phyloP scores from a whole-genome alignment of 2,329 filamentous ascomycete genomes.

The Stemphylium beticola region DNA sequence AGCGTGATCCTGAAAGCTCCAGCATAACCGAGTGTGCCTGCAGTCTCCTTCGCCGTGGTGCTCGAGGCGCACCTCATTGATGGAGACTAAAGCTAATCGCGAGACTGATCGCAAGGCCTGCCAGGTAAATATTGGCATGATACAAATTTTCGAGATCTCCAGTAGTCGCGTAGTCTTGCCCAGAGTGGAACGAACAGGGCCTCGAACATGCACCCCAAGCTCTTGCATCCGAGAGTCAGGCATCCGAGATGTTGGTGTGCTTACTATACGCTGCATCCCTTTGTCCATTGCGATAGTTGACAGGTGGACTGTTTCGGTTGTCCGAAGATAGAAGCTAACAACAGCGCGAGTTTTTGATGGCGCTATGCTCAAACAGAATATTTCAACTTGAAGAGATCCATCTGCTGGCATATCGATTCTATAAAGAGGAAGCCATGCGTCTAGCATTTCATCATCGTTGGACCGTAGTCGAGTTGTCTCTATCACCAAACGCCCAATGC shows the following conservation, averaged over 20 bases:
- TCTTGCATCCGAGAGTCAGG: conserved; percentile 24
- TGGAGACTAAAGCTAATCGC: background rate
- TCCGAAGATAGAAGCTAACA: conserved; percentile 26
- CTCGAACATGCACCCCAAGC: conserved; percentile 30
- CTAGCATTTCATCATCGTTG: background rate
- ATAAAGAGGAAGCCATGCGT: conserved; percentile 36
- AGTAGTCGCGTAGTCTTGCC: conserved; percentile 4
- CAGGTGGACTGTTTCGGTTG: conserved; percentile 5
- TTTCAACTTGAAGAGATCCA: conserved; percentile 25
- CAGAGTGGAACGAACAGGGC: background rate
- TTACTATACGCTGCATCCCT: background rate
- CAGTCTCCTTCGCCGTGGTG: conserved; percentile 20
- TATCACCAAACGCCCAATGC: conserved; percentile 26
- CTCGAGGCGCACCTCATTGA: conserved; percentile 24
- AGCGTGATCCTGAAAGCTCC: conserved; percentile 19
- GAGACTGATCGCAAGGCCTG: background rate
- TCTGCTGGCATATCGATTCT: conserved; percentile 43
- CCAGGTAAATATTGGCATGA: conserved; percentile 10
- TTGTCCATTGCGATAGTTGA: background rate
- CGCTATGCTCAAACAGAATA: conserved; percentile 15
- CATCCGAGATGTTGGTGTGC: background rate
- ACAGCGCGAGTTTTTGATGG: background rate
- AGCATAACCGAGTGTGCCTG: conserved; percentile 34
- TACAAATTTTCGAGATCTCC: conserved; percentile 25
- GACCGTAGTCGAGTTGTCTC: background rate